phyloP scores from a whole-genome alignment of 148 eudicot species.

The Selenicereus undatus region DNA sequence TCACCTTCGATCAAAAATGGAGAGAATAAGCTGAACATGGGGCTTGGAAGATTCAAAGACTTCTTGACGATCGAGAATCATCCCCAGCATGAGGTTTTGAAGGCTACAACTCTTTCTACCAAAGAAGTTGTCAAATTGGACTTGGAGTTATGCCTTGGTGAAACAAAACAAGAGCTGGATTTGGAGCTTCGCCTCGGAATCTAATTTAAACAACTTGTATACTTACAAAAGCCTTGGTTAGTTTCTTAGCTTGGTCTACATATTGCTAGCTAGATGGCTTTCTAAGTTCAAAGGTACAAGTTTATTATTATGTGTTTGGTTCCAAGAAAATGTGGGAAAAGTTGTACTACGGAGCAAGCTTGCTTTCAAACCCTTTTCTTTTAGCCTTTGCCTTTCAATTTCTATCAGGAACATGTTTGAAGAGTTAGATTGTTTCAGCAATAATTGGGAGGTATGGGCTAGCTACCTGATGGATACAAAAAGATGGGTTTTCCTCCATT shows the following conservation, averaged over 20 bases:
- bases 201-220: not conserved
- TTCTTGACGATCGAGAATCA: slow-evolving; percentile 2
- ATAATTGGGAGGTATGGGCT: slow-evolving; percentile 24
- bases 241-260: not conserved
- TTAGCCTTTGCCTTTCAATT: slow-evolving; percentile 14
- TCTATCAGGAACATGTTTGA: not conserved
- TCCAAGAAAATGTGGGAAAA: slow-evolving; percentile 22
- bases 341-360: slow-evolving; percentile 7
- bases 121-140: slow-evolving; percentile 39
- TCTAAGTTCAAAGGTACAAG: slow-evolving; percentile 5
- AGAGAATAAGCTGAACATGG: slow-evolving; percentile 11
- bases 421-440: not conserved
- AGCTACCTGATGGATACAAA: not conserved
- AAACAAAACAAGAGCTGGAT: slow-evolving; percentile 64
- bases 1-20: slow-evolving; percentile 18
- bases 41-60: slow-evolving; percentile 10
- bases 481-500: not conserved
- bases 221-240: not conserved
- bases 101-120: slow-evolving; percentile 10
- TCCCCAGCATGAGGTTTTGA: slow-evolving; percentile 24
- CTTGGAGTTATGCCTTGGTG: slow-evolving; percentile 44
- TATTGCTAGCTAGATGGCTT: slow-evolving; percentile 11
- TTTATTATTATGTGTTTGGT: slow-evolving; percentile 16
- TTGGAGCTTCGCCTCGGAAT: slow-evolving; percentile 79
- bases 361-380: slow-evolving; percentile 5